Percentiles rank a stretch among this genome's conserved stretches.
phyloP scores from a whole-genome alignment of 2,329 filamentous ascomycete species.

The Sordariomycetes sp. region DNA sequence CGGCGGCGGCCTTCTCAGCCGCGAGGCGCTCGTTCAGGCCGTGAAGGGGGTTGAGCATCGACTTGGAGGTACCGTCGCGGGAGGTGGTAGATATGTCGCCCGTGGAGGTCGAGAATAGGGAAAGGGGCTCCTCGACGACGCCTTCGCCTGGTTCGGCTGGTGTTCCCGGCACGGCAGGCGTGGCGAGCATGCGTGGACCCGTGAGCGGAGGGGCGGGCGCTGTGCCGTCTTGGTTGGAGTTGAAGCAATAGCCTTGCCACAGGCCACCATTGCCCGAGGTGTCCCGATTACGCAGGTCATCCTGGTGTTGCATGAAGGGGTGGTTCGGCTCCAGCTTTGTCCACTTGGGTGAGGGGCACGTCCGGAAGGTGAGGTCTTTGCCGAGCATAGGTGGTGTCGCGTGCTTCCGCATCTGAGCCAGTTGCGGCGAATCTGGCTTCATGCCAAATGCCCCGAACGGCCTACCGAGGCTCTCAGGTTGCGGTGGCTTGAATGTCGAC shows the following conservation, averaged over 20 bases:
- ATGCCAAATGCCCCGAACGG: conserved; percentile 32
- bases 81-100: conserved; percentile 9
- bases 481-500: conserved; percentile 1
- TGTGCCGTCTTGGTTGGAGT: conserved; percentile 2
- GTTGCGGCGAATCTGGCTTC: conserved; percentile 18
- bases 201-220: neutral
- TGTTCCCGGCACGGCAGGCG: conserved; percentile 32
- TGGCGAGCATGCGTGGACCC: conserved; percentile 38
- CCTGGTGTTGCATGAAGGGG: conserved; percentile 38
- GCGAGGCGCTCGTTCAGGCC: conserved; percentile 42
- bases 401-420: conserved; percentile 36
- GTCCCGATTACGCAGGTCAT: conserved; percentile 43
- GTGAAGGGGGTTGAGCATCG: conserved; percentile 36
- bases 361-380: conserved; percentile 68
- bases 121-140: conserved; percentile 30
- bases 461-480: conserved; percentile 24
- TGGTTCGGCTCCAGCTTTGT: conserved; percentile 79
- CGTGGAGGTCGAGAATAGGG: conserved; percentile 14
- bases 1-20: conserved; percentile 37
- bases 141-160: conserved; percentile 34
- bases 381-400: conserved; percentile 83
- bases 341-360: conserved; percentile 72
- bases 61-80: conserved; percentile 26
- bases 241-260: conserved; percentile 67
- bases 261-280: conserved; percentile 54